Conservation (phyloP, 2,329 filamentous ascomycete genomes). For the Verticillium longisporum region DNA sequence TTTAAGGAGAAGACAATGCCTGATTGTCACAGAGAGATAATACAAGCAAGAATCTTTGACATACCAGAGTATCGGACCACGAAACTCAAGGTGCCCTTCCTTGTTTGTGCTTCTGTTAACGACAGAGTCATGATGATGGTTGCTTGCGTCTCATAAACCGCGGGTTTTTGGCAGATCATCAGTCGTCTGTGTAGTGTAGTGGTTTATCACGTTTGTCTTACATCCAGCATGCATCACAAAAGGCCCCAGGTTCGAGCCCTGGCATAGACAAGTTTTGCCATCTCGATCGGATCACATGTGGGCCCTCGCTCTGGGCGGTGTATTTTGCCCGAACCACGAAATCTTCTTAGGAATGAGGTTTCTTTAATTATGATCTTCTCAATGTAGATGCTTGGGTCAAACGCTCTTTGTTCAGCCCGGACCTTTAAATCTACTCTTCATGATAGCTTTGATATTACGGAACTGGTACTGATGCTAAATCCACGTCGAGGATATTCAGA, state of each 20-base stretch:
- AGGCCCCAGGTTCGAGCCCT: neutral
- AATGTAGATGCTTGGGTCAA: too few species aligned
- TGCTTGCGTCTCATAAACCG: neutral
- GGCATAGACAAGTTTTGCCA: neutral
- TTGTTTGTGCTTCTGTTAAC: neutral
- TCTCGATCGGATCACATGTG: neutral
- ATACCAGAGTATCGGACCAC: too few species aligned
- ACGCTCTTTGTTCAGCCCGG: too few species aligned
- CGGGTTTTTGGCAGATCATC: neutral
- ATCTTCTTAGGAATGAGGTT: too few species aligned
- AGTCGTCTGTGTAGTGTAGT: neutral
- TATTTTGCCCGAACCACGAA: too few species aligned
- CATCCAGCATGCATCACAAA: neutral
- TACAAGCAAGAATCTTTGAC: neutral
- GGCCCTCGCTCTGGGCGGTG: too few species aligned
- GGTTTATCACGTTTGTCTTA: constrained; percentile 1
- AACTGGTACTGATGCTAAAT: neutral
- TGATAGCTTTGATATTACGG: neutral
- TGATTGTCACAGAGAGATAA: too few species aligned
- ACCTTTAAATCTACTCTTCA: too few species aligned
- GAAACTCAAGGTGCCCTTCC: too few species aligned
- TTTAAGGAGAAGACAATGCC: too few species aligned
- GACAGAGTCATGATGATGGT: neutral
- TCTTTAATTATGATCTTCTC: too few species aligned
- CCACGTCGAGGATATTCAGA: neutral